These are phyloP conservation scores for Astraeus odoratus DNA, from an alignment of 768 basidiomycete genomes.

Conservation along the genomic window DNA sequence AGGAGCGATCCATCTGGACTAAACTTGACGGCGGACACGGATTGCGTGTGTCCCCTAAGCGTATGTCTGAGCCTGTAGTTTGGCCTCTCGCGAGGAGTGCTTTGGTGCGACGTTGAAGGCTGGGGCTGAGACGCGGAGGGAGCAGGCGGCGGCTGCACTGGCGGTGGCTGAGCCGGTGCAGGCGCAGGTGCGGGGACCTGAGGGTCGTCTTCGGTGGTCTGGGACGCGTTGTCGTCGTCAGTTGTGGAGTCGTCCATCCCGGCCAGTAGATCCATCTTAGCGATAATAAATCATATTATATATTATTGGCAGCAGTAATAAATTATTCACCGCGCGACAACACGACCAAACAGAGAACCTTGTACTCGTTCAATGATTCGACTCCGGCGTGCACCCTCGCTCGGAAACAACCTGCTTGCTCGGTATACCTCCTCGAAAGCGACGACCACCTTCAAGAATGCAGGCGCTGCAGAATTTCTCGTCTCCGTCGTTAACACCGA, in stretches of 20 bases:
- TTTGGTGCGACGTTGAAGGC: constrained; percentile 6
- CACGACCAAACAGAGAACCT: too few species aligned
- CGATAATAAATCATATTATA: too few species aligned
- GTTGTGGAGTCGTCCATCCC: constrained; percentile 40
- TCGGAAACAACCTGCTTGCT: too few species aligned
- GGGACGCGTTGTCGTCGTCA: constrained; percentile 63
- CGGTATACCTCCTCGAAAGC: too few species aligned
- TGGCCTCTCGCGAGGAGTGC: constrained; percentile 42
- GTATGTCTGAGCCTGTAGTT: constrained; percentile 64
- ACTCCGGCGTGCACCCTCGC: too few species aligned
- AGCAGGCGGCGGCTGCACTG: constrained; percentile 24
- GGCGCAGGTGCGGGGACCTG: constrained; percentile 52
- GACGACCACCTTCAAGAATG: too few species aligned
- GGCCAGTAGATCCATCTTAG: constrained; percentile 16
- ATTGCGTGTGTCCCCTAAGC: constrained; percentile 70
- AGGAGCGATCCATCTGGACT: constrained; percentile 81
- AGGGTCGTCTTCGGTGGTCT: constrained; percentile 82
- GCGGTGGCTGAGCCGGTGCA: constrained; percentile 28
- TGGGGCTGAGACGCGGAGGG: constrained; percentile 20
- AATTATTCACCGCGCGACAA: too few species aligned
- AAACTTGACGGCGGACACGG: constrained; percentile 87
- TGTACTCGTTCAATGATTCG: too few species aligned
- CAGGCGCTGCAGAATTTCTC: too few species aligned
- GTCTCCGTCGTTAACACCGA: too few species aligned
- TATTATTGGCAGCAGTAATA: too few species aligned